Conservation (phyloP, 257 asterid species). For the Sherardia arvensis region DNA sequence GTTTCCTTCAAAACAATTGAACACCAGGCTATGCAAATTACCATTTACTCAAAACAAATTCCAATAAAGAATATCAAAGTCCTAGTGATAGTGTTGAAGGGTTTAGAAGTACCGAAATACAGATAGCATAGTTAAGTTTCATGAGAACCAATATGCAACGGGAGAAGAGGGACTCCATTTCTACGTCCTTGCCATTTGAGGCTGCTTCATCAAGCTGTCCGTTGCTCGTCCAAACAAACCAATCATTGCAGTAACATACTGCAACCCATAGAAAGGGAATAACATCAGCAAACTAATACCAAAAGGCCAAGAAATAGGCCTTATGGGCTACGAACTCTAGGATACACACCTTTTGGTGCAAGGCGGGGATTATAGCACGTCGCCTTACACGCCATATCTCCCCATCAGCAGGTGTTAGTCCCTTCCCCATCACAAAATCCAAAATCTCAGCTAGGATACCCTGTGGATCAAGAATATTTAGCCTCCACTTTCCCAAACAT, state of each 20-base stretch:
- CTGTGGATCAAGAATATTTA: slow-evolving; percentile 23
- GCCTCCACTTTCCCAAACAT: not conserved
- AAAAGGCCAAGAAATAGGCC: not conserved
- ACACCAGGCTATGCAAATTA: too few species aligned
- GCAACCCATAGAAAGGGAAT: slow-evolving; percentile 16
- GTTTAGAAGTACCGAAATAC: too few species aligned
- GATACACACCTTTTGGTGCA: slow-evolving; percentile 86
- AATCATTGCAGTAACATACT: slow-evolving; percentile 95
- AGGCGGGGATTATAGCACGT: slow-evolving; percentile 92
- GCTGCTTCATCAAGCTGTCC: slow-evolving; percentile 88
- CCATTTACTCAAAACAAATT: too few species aligned
- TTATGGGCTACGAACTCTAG: not conserved
- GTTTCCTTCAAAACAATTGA: too few species aligned
- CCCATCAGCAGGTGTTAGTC: slow-evolving; percentile 98
- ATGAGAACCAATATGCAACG: too few species aligned
- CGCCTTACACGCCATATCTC: slow-evolving; percentile 90
- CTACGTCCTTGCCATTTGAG: slow-evolving; percentile 87
- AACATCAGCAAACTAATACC: slow-evolving; percentile 2
- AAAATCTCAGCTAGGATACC: slow-evolving; percentile 94
- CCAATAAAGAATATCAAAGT: too few species aligned
- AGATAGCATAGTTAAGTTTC: too few species aligned
- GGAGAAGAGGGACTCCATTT: slow-evolving; percentile 98
- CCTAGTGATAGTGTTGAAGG: too few species aligned
- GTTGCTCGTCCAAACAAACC: slow-evolving; percentile 83
- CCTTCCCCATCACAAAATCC: slow-evolving; percentile 98